Percentiles rank a stretch among this genome's conserved stretches.
Evolutionary conservation across 2,329 filamentous ascomycete genomes (phyloP).

Genomic region (Exophiala sp.): DNA sequence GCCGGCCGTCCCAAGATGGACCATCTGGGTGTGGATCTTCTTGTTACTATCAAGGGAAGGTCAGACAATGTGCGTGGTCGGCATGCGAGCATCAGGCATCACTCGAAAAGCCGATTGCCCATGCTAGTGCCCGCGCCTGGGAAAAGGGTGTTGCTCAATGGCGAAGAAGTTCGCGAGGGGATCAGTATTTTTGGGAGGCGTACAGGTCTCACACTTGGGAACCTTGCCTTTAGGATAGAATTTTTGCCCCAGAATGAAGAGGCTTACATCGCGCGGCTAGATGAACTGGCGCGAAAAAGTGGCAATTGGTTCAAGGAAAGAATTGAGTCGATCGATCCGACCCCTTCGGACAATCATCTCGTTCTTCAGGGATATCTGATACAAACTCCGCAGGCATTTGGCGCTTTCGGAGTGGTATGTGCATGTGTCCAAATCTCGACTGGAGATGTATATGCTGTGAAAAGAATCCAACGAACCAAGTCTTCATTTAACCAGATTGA

Average conservation of each 20-base stretch:
- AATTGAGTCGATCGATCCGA: slow-evolving; percentile 12
- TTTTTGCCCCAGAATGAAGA: slow-evolving; percentile 7
- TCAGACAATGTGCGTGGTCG: slow-evolving; percentile 9
- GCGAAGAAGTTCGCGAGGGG: slow-evolving; percentile 4
- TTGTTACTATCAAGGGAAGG: slow-evolving; percentile 11
- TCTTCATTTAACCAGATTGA: slow-evolving; percentile 5
- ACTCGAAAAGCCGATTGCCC: slow-evolving; percentile 11
- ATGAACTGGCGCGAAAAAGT: not conserved
- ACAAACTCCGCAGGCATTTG: slow-evolving; percentile 14
- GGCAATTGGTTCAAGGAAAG: slow-evolving; percentile 1
- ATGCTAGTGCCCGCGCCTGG: too few species aligned
- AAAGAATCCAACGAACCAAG: slow-evolving; percentile 13
- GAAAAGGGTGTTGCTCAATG: too few species aligned
- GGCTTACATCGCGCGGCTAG: not conserved
- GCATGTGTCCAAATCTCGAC: slow-evolving; percentile 9
- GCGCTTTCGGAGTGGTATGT: slow-evolving; percentile 15
- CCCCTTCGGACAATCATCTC: slow-evolving; percentile 12
- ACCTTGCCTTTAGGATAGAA: slow-evolving; percentile 13
- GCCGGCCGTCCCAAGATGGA: slow-evolving; percentile 6
- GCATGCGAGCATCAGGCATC: slow-evolving; percentile 14
- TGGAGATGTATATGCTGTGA: slow-evolving; percentile 10
- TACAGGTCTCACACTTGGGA: too few species aligned
- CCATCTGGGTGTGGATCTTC: slow-evolving; percentile 15
- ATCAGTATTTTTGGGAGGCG: too few species aligned
- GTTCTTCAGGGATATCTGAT: slow-evolving; percentile 13